Percentiles rank a stretch among this genome's conserved stretches.
Conservation (phyloP, 2,329 filamentous ascomycete genomes). For the Beauveria australis region DNA sequence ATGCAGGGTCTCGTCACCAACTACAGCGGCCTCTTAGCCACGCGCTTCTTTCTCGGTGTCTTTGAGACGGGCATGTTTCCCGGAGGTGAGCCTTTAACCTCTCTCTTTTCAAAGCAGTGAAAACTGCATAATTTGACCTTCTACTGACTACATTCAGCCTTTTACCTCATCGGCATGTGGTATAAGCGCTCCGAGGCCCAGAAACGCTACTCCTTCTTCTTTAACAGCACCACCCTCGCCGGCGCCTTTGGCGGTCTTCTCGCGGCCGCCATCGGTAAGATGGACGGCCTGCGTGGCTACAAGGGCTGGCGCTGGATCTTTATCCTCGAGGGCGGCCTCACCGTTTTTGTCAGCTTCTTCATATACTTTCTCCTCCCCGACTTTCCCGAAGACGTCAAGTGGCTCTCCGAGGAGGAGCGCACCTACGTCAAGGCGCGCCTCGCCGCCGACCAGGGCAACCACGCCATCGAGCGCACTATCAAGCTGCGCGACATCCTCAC, state of each 20-base stretch:
- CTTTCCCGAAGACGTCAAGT: conserved; percentile 68
- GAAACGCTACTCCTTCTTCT: conserved; percentile 90
- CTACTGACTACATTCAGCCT: conserved; percentile 36
- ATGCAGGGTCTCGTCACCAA: conserved; percentile 71
- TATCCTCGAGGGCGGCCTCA: conserved; percentile 64
- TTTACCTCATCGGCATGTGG: conserved; percentile 79
- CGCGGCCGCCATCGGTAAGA: conserved; percentile 81
- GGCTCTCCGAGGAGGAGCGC: conserved; percentile 63
- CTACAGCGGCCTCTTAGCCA: conserved; percentile 68
- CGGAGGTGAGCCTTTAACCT: conserved; percentile 22
- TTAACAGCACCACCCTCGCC: conserved; percentile 70
- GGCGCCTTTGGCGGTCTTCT: conserved; percentile 82
- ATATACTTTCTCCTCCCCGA: conserved; percentile 65
- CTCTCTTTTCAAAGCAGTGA: neutral
- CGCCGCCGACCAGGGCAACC: conserved; percentile 58
- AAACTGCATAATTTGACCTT: neutral
- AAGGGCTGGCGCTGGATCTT: conserved; percentile 76
- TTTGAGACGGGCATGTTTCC: conserved; percentile 68
- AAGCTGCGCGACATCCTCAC: conserved; percentile 48
- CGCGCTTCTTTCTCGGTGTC: conserved; percentile 77
- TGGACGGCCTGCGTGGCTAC: conserved; percentile 64
- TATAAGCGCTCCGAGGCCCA: conserved; percentile 84
- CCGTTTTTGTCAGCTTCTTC: conserved; percentile 50
- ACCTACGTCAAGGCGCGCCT: conserved; percentile 58
- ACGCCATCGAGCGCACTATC: conserved; percentile 54